These are phyloP conservation scores for Ceratobasidium sp. DNA, from an alignment of 1,284 basidiomycete genomes.

Conservation along the genomic window DNA sequence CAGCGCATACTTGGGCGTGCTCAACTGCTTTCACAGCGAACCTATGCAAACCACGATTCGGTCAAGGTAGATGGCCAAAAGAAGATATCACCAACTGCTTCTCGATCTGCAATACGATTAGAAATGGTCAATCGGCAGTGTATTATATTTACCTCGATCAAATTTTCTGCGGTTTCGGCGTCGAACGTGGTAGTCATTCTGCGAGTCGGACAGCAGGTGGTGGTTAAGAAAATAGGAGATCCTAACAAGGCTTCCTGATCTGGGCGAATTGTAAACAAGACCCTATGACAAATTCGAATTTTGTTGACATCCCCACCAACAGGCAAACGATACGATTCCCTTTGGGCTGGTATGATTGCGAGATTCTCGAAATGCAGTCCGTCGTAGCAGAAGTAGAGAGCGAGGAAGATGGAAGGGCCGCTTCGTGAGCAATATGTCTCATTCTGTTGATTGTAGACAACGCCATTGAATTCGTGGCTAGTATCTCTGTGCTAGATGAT, in stretches of 20 bases:
- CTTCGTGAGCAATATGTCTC: constrained; percentile 2
- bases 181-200: constrained; percentile 67
- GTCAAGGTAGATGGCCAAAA: constrained; percentile 37
- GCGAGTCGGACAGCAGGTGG: background rate
- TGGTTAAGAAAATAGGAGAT: background rate
- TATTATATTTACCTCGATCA: constrained; percentile 71
- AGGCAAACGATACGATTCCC: constrained; percentile 7
- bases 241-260: background rate
- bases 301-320: constrained; percentile 12
- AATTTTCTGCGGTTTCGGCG: constrained; percentile 86
- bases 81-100: constrained; percentile 75
- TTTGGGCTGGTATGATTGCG: constrained; percentile 30
- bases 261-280: constrained; percentile 3
- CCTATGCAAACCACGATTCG: constrained; percentile 52
- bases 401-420: background rate
- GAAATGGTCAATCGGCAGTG: constrained; percentile 35
- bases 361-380: background rate
- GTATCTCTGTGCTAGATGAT: constrained; percentile 23
- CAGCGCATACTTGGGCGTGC: constrained; percentile 79
- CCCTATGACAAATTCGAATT: constrained; percentile 26
- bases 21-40: constrained; percentile 97
- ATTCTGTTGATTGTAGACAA: background rate
- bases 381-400: background rate
- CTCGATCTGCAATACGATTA: constrained; percentile 73
- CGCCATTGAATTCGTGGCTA: background rate